Base-by-base conservation (phyloP, 176 grass and related monocot genomes). In the Cenchrus purpureus region DNA sequence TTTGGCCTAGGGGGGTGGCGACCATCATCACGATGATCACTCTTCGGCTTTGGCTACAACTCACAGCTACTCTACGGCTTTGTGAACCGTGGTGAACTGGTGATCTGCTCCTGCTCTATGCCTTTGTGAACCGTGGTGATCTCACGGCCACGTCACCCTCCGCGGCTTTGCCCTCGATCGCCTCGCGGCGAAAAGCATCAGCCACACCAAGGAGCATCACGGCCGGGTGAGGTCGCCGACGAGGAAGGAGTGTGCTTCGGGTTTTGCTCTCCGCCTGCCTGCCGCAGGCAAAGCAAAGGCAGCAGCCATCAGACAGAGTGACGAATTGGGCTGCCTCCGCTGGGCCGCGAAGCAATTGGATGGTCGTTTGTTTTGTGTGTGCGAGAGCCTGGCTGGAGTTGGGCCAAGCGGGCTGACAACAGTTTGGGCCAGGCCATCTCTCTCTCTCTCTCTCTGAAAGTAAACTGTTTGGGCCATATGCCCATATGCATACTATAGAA, bases 1-100 rank as follows among this genome's bases (percentile, higher is more conserved):
- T 40, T 40, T 40, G 3, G 37, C 37, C 37, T 40, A 40, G 37
- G 37, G 5, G 44, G 68, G 10, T 22, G 58, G 58, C 20, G 5
- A 60, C 25, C 68, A 71, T 71, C 68, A 43, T 46, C 68, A 71
- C 11, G 43, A 20, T 28, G 68, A 71, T 71, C 68, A 22, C 68
- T 67, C 11, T 63, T 8, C 16, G 17, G 56, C 57, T 60, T 15
- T 53, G 10, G 10, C 49, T 13, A 9, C 61, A 62, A 15, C 9
- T 28, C 1, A 66, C 29, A 16, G 1, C 43, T 12, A 25, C 52
- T 40, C 37, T 4, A 3, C 4, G 37, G 3, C 37, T 40, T 40
- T 40, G 37, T 40, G 37, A 40, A 40, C 37, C 37, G 37, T 40
- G 25, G 25, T 25, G 25, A 25, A 25, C 25, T 25, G 25, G 25